Percentiles rank a stretch among this genome's conserved stretches.
These are phyloP conservation scores for Blastobotrys apis DNA, from an alignment of 1,139 yeast species.

Conservation along the genomic window DNA sequence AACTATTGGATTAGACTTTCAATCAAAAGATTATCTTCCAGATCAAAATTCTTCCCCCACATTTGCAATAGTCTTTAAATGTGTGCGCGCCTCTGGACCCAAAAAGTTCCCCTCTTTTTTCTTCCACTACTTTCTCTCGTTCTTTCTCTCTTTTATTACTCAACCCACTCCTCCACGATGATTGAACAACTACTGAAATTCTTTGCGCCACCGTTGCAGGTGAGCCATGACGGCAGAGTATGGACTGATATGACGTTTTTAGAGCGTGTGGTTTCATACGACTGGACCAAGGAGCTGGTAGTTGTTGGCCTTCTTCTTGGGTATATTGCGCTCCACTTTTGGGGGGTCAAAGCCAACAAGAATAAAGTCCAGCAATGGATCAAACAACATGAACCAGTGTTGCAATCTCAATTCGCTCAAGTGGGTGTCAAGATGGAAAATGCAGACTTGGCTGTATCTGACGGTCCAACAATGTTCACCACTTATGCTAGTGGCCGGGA, in stretches of 20 bases:
- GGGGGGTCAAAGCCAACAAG: conserved; percentile 60
- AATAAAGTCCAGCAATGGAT: conserved; percentile 52
- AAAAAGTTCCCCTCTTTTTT: conserved; percentile 4
- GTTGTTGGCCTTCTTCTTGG: conserved; percentile 48
- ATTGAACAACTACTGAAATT: conserved; percentile 2
- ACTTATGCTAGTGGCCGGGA: conserved; percentile 88
- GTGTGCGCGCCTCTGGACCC: background rate
- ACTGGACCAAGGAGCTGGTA: conserved; percentile 71
- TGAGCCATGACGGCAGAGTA: conserved; percentile 16
- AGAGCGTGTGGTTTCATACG: conserved; percentile 43
- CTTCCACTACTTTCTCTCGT: conserved; percentile 3
- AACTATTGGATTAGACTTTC: too few relatives aligned
- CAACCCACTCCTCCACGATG: background rate
- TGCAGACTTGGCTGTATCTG: conserved; percentile 48
- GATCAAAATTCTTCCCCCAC: too few relatives aligned
- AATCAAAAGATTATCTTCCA: too few relatives aligned
- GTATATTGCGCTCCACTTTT: conserved; percentile 39
- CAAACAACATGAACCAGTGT: conserved; percentile 43
- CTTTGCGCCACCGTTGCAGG: conserved; percentile 10
- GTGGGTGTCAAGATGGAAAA: conserved; percentile 55
- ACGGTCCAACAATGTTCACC: conserved; percentile 65
- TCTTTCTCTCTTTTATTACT: background rate
- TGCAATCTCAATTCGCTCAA: conserved; percentile 68
- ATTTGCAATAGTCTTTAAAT: too few relatives aligned
- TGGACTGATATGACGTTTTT: conserved; percentile 36